Evolutionary conservation across 2,329 filamentous ascomycete species (phyloP), one percentile per base, ranked within the genome.

Genomic region (Penicillium sumatraense): DNA sequence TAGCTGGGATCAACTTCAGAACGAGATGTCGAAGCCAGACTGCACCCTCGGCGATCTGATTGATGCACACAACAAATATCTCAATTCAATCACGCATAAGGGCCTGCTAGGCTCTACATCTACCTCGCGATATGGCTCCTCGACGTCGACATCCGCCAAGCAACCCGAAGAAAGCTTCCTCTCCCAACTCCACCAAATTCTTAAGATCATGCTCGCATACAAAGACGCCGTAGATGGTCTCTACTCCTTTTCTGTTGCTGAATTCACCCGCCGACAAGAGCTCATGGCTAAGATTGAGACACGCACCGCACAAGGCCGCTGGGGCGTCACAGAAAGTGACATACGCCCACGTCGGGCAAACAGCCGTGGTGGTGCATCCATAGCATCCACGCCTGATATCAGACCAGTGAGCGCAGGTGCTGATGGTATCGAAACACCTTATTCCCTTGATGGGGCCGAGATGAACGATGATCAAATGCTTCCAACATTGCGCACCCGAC

Each of bases 1-100:
- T 31, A 95, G 91, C 46, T 99, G 95, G 96, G 90, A 90, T 58
- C 89, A 93, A 69, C 83, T 99, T 2, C 90, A 97, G 73, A 84
- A 86, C 24, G 89, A 89, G 27, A 88, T 98, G 58, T 86, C 84
- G 52, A 91, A 90, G 70, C 91, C 93, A 13, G 90, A 90, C 63
- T 93, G 89, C 69, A 99, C 95, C 0, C 84, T 99, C 10, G 96
- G 99, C 77, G 95, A 98, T 68, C 83, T 99, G 51, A 98, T 99
- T 70, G 84, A 88, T 63, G 93, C 95, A 0, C 95, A 99, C 75
- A 90, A 89, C 14, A 87, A 86, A 50, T 99, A 98, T 72, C 88
- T 99, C 54, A 91, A 90, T 66, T 89, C 90, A 61, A 98, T 99
- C 72, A 99, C 96, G 0, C 89, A 96, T 68, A 99, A 99, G 75